Evolutionary conservation across 257 asterid genomes (phyloP), one percentile per base, ranked within the genome.

Genomic region (Handroanthus guayacan): DNA sequence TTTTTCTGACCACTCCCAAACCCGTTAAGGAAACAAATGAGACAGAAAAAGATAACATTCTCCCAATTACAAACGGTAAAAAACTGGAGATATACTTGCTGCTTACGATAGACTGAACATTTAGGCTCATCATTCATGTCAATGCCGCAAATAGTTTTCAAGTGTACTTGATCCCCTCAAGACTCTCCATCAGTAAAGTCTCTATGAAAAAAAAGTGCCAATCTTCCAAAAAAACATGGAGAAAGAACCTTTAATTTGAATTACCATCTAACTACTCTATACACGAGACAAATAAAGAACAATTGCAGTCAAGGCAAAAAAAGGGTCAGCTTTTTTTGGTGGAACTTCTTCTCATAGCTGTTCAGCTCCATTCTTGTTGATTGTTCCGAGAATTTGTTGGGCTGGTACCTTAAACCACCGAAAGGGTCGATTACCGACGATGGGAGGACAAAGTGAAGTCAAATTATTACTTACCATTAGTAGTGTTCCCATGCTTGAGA

Each of bases 401-500:
- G 56, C 57, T 45, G 55, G 63, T 45, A 17, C 70, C 78, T 78
- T 45, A 34, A 72, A 65, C 70, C 73, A 41, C 25, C 67, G 54
- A 62, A 65, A 31, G 37, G 37, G 38, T 5, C 2, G 16, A 54
- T 69, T 18, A 62, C 67, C 67, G 54, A 41, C 14, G 3, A 10
- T 7, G 51, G 43, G 36, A 20, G 16, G 31, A 68, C 18, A 31
- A 6, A 2, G 6, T 5, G 36, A 57, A 55, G 64, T 69, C 71
- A 67, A 36, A 79, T 39, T 75, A 14, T 65, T 76, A 84, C 84
- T 82, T 90, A 44, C 91, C 96, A 13, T 86, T 84, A 41, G 82
- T 83, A 41, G 82, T 34, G 83, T 76, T 83, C 13, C 88, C 92
- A 69, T 89, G 93, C 90, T 91, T 95, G 90, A 92, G 86, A 85